phyloP scores from a whole-genome alignment of 768 basidiomycete genomes.

The Hysterangium stoloniferum region DNA sequence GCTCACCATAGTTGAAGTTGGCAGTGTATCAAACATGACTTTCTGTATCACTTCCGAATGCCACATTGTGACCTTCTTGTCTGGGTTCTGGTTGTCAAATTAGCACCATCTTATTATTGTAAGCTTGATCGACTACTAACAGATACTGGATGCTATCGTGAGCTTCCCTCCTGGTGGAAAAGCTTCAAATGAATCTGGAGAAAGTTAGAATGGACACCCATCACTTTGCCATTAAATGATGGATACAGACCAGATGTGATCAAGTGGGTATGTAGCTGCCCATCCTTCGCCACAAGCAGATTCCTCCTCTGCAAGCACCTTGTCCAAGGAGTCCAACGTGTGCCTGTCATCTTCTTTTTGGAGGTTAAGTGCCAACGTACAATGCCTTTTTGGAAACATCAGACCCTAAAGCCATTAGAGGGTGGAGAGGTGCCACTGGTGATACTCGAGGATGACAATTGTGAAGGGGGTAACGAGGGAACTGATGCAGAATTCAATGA shows the following conservation, averaged over 20 bases:
- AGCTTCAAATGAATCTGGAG: no score
- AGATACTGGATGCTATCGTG: no score
- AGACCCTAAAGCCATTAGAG: background rate
- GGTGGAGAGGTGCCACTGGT: background rate
- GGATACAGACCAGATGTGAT: conserved; percentile 11
- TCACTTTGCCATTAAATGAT: no score
- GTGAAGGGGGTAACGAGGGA: background rate
- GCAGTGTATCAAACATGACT: no score
- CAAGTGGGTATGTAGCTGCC: conserved; percentile 19
- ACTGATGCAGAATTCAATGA: background rate
- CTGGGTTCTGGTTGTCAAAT: no score
- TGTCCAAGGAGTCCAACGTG: conserved; percentile 14
- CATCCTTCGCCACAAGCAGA: conserved; percentile 13
- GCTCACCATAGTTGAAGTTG: no score
- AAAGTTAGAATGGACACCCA: no score
- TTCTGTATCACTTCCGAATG: no score
- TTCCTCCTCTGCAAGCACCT: conserved; percentile 21
- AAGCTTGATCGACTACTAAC: no score
- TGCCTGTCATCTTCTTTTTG: conserved; percentile 16
- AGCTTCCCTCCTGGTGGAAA: no score
- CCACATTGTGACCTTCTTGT: no score
- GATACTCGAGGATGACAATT: background rate
- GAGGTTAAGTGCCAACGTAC: conserved; percentile 14
- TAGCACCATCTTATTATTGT: no score
- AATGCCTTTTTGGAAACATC: conserved; percentile 19